phyloP scores from a whole-genome alignment of 2,329 filamentous ascomycete genomes.

The Fusarium zealandicum region DNA sequence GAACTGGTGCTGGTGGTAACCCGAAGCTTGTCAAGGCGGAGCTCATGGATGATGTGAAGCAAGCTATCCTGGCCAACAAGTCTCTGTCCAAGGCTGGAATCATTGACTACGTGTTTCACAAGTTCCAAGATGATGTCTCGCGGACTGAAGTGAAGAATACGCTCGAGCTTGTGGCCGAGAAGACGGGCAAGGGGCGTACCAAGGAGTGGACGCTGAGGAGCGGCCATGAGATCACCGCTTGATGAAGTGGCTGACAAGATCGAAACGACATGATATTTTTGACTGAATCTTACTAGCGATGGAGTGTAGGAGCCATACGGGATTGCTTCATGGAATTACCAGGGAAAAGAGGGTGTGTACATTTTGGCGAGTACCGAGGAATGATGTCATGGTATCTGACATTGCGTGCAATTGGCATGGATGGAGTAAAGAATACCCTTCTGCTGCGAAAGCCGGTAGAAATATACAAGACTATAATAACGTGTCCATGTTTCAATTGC shows the following conservation, averaged over 20 bases:
- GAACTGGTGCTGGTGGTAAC: conserved; percentile 21
- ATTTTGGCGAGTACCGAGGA: conserved; percentile 20
- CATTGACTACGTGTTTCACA: conserved; percentile 50
- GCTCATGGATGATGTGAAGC: conserved; percentile 52
- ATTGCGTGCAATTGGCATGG: conserved; percentile 21
- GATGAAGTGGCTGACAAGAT: conserved; percentile 33
- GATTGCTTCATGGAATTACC: conserved; percentile 32
- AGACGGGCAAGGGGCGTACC: conserved; percentile 46
- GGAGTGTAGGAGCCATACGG: conserved; percentile 36
- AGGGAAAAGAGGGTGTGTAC: conserved; percentile 23
- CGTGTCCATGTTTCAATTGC: not conserved
- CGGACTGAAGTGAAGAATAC: conserved; percentile 53
- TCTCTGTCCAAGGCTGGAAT: conserved; percentile 52
- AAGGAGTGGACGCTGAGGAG: conserved; percentile 52
- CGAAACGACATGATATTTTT: conserved; percentile 29
- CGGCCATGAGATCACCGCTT: conserved; percentile 48
- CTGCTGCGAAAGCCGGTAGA: conserved; percentile 12
- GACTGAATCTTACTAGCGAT: conserved; percentile 40
- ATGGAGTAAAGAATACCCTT: conserved; percentile 17
- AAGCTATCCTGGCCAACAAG: conserved; percentile 51
- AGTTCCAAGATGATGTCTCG: conserved; percentile 49
- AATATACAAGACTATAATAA: conserved; percentile 12
- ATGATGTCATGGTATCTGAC: conserved; percentile 21
- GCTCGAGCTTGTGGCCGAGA: conserved; percentile 51
- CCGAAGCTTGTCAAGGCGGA: conserved; percentile 49